These are phyloP conservation scores for Aureobasidium sp. DNA, from an alignment of 2,329 filamentous ascomycete species.

Conservation along the genomic window DNA sequence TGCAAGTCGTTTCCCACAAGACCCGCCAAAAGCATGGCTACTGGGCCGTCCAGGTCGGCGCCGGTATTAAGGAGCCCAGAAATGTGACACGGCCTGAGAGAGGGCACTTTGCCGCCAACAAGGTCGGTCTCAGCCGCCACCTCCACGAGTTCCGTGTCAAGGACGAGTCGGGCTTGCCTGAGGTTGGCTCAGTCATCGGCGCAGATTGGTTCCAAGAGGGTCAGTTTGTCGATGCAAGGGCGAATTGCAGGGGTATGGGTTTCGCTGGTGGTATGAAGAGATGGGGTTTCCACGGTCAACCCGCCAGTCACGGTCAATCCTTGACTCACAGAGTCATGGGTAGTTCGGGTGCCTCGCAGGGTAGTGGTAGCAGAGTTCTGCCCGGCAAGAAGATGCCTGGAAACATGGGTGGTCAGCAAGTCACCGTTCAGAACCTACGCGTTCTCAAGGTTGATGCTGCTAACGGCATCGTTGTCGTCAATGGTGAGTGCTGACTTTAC, in stretches of 20 bases:
- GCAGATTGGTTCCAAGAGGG: slow-evolving; percentile 90
- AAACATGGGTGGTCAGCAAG: slow-evolving; percentile 81
- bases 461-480: slow-evolving; percentile 80
- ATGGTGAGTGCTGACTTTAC: slow-evolving; percentile 45
- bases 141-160: slow-evolving; percentile 83
- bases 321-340: slow-evolving; percentile 89
- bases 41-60: slow-evolving; percentile 84
- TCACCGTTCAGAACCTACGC: slow-evolving; percentile 85
- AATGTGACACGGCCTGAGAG: slow-evolving; percentile 78
- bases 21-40: slow-evolving; percentile 76
- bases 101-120: slow-evolving; percentile 78
- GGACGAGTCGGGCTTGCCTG: slow-evolving; percentile 61
- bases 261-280: slow-evolving; percentile 98
- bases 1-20: slow-evolving; percentile 84
- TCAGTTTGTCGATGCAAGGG: slow-evolving; percentile 80
- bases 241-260: slow-evolving; percentile 75
- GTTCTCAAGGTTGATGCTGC: slow-evolving; percentile 81
- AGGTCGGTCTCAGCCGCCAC: slow-evolving; percentile 74
- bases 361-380: slow-evolving; percentile 81
- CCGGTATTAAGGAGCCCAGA: slow-evolving; percentile 61
- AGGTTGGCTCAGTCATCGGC: slow-evolving; percentile 64
- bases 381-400: slow-evolving; percentile 98
- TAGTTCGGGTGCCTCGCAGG: slow-evolving; percentile 81
- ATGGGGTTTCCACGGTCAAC: slow-evolving; percentile 82
- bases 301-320: slow-evolving; percentile 89